Base-by-base conservation (phyloP, 192 early-diverging fungal genomes). In the Phlyctochytrium arcticum region DNA sequence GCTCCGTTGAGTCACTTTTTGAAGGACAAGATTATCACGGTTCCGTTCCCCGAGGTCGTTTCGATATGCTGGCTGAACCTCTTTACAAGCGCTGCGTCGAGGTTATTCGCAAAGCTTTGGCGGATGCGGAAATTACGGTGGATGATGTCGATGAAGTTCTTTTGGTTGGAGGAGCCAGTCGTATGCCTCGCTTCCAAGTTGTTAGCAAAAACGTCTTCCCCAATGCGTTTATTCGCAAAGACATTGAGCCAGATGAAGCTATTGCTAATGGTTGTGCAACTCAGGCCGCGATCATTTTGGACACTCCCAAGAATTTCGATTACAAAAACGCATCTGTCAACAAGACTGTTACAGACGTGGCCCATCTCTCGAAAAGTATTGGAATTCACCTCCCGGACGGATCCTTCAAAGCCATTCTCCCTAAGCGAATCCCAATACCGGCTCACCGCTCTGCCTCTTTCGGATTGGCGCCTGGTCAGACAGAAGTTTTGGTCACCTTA, bases 221-320 rank as follows among this genome's bases (percentile, higher is more conserved):
- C 36, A 76, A 82, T 48, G 80, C 87, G 32, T 62, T 63, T 27
- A 77, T 97, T 68, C 84, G 86, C 50, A 78, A 79, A 37, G 94
- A 91, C 12, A 81, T 93, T 59, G 95, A 97, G 72, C 84, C 92
- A 7, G 95, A 98, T 75, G 96, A 98, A 80, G 87, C 93, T 19
- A 89, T 96, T 48, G 85, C 92, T 19, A 77, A 80, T 65, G 96
- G 95, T 17, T 94, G 91, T 74, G 94, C 92, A 24, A 85, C 86
- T 62, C 96, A 98, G 79, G 94, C 87, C 17, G 83, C 83, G 24
- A 81, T 96, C 47, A 72, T 84, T 48, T 31, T 68, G 12, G 80
- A 88, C 54, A 75, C 84, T 54, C 82, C 80, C 66, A 62, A 67
- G 61, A 67, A 60, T 30, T 26, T 68, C 57, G 69, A 67, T 58